Evolutionary conservation across 1,139 yeast species (phyloP).

Genomic region (Suhomyces guaymorum): DNA sequence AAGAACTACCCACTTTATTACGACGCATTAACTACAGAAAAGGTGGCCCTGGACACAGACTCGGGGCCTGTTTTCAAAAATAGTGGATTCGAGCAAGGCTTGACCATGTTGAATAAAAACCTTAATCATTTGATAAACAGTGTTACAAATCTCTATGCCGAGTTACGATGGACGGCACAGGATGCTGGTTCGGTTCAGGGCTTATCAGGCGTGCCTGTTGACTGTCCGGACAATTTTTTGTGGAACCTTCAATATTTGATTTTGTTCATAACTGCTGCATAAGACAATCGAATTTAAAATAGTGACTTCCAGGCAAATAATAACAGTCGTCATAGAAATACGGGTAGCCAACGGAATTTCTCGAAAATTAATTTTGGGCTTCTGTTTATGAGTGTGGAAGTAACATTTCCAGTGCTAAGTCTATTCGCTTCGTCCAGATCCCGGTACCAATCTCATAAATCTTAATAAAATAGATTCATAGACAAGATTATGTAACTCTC

Average conservation of each 20-base stretch:
- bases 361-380: too few relatives aligned
- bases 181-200: slow-evolving; percentile 7
- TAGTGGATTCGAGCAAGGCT: slow-evolving; percentile 36
- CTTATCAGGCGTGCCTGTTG: slow-evolving; percentile 33
- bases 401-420: too few relatives aligned
- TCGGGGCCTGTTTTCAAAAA: slow-evolving; percentile 21
- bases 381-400: too few relatives aligned
- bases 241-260: slow-evolving; percentile 45
- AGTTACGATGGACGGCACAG: slow-evolving; percentile 11
- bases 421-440: too few relatives aligned
- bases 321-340: too few relatives aligned
- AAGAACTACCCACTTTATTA: slow-evolving; percentile 31
- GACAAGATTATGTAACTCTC: too few relatives aligned
- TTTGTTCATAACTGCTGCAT: slow-evolving; percentile 42
- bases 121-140: slow-evolving; percentile 28
- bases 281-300: too few relatives aligned
- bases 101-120: slow-evolving; percentile 36
- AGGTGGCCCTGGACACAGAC: slow-evolving; percentile 15
- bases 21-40: slow-evolving; percentile 26
- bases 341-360: too few relatives aligned
- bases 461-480: too few relatives aligned
- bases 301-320: too few relatives aligned
- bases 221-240: slow-evolving; percentile 43
- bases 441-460: too few relatives aligned
- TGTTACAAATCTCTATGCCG: slow-evolving; percentile 23